Conservation (phyloP, 371 early-diverging fungal genomes). For the Mucor irregularis region DNA sequence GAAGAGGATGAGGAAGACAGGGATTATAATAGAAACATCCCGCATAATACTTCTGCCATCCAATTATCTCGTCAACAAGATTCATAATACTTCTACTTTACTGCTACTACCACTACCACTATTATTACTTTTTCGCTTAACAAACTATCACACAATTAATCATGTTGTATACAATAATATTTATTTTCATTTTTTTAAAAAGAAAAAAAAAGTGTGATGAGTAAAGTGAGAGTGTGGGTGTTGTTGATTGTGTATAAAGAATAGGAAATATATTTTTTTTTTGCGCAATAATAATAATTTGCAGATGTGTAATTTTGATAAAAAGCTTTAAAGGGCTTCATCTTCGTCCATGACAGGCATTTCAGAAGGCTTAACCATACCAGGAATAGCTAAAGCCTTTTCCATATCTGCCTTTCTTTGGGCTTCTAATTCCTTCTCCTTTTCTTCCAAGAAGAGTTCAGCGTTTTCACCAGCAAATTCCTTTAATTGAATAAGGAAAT, state of each 20-base stretch:
- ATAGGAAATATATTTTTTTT: neutral
- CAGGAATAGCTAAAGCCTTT: slow-evolving; percentile 89
- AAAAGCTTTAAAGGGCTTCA: slow-evolving; percentile 49
- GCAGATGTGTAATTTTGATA: neutral
- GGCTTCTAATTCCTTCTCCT: slow-evolving; percentile 83
- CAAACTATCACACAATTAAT: neutral
- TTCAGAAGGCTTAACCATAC: slow-evolving; percentile 95
- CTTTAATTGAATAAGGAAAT: slow-evolving; percentile 96
- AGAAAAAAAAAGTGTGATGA: neutral
- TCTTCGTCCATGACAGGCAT: slow-evolving; percentile 73
- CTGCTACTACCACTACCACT: no score
- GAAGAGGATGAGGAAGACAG: slow-evolving; percentile 10
- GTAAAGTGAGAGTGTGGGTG: neutral
- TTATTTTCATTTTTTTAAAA: slow-evolving; percentile 5
- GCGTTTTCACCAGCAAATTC: slow-evolving; percentile 93
- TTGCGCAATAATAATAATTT: no score
- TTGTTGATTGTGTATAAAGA: neutral
- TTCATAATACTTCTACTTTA: no score
- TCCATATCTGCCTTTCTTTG: slow-evolving; percentile 82
- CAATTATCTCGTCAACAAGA: slow-evolving; percentile 2
- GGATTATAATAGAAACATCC: slow-evolving; percentile 17
- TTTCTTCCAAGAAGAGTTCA: slow-evolving; percentile 90
- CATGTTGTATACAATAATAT: neutral
- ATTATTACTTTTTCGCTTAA: no score
- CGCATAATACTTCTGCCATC: slow-evolving; percentile 15